phyloP scores from a whole-genome alignment of 805 yeast genomes.

The Candida ficus region DNA sequence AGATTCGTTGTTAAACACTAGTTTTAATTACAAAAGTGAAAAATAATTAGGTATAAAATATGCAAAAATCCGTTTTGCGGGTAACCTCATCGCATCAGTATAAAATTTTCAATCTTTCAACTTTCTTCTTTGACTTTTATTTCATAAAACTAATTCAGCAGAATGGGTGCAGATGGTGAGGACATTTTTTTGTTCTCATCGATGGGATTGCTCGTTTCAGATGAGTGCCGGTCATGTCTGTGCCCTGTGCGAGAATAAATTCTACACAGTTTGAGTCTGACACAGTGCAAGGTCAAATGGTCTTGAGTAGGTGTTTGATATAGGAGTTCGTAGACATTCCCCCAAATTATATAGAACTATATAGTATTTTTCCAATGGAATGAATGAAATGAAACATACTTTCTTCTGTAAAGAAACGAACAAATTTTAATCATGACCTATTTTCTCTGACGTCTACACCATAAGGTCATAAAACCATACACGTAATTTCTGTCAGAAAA shows the following conservation, averaged over 20 bases:
- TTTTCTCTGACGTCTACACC: too few species aligned
- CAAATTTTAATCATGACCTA: too few species aligned
- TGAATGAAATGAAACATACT: too few species aligned
- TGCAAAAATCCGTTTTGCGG: not conserved
- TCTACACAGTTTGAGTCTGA: slow-evolving; percentile 29
- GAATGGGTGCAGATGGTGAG: slow-evolving; percentile 4
- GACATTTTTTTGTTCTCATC: not conserved
- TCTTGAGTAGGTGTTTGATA: slow-evolving; percentile 26
- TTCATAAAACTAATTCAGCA: slow-evolving; percentile 24
- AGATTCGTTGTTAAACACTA: too few species aligned
- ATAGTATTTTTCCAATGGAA: too few species aligned
- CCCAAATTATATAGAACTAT: too few species aligned
- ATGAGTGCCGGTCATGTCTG: slow-evolving; percentile 2
- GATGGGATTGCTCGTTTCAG: not conserved
- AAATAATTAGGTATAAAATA: too few species aligned
- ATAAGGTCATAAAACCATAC: too few species aligned
- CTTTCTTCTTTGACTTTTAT: not conserved
- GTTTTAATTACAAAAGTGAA: not conserved
- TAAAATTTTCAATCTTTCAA: not conserved
- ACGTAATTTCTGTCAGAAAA: too few species aligned
- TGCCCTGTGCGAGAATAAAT: slow-evolving; percentile 21
- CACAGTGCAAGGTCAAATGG: slow-evolving; percentile 16
- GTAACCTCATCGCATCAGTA: slow-evolving; percentile 4
- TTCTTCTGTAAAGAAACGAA: too few species aligned
- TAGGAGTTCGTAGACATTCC: slow-evolving; percentile 28